Evolutionary conservation across 2,329 filamentous ascomycete genomes (phyloP).

Genomic region (Huntiella moniliformis): DNA sequence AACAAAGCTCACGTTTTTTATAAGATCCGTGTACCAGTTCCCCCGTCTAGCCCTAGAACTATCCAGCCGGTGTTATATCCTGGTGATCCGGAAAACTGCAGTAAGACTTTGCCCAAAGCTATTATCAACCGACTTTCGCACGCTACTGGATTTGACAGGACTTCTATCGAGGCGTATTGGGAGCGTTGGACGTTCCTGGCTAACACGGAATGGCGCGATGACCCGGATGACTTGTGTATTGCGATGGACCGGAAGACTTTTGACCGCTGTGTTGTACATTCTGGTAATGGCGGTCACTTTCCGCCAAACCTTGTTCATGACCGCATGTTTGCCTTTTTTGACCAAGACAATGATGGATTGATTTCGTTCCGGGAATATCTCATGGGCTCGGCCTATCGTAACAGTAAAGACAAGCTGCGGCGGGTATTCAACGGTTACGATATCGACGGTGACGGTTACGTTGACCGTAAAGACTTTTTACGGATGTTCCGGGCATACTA

Average conservation of each 20-base stretch:
- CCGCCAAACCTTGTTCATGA: constrained; percentile 84
- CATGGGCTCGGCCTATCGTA: constrained; percentile 55
- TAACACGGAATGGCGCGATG: constrained; percentile 63
- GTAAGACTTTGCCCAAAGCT: constrained; percentile 44
- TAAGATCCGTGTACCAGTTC: constrained; percentile 80
- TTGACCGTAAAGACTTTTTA: constrained; percentile 71
- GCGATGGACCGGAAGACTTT: constrained; percentile 90
- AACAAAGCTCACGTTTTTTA: constrained; percentile 90
- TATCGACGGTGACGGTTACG: constrained; percentile 69
- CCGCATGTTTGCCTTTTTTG: constrained; percentile 92
- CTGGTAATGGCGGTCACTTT: constrained; percentile 58
- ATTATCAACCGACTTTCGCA: constrained; percentile 50
- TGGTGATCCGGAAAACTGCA: constrained; percentile 58
- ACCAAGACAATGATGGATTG: constrained; percentile 70
- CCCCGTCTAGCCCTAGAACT: constrained; percentile 63
- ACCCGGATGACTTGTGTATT: constrained; percentile 57
- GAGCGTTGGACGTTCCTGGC: constrained; percentile 94
- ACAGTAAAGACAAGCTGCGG: constrained; percentile 47
- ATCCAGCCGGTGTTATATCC: constrained; percentile 75
- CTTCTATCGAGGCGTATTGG: constrained; percentile 83
- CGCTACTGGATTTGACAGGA: constrained; percentile 63
- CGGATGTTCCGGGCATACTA: constrained; percentile 88
- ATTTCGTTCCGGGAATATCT: constrained; percentile 91
- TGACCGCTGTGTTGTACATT: constrained; percentile 72
- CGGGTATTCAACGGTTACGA: constrained; percentile 82